Evolutionary conservation across 2,329 filamentous ascomycete species (phyloP).

Genomic region (Apiospora arundinis): DNA sequence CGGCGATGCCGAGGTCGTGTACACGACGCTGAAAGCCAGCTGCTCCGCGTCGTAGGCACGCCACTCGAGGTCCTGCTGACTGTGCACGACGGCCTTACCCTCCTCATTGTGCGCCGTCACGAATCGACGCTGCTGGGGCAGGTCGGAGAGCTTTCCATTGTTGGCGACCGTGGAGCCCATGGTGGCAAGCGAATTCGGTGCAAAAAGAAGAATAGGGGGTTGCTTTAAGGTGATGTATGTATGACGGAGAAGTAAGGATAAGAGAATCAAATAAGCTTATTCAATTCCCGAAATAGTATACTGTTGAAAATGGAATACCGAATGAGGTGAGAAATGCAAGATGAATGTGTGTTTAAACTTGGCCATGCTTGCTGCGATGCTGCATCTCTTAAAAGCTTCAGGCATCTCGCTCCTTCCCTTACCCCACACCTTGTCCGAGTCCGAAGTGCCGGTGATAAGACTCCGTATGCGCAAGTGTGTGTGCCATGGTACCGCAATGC

Average conservation of each 20-base stretch:
- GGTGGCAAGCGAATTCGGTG: not conserved
- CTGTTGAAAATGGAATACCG: not conserved
- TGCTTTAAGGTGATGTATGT: not conserved
- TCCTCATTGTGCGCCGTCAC: constrained; percentile 37
- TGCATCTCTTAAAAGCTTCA: constrained; percentile 8
- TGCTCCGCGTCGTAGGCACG: constrained; percentile 38
- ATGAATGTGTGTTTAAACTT: no score
- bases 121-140: constrained; percentile 33
- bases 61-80: constrained; percentile 37
- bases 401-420: not conserved
- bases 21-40: constrained; percentile 48
- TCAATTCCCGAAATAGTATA: not conserved
- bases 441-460: not conserved
- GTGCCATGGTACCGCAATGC: not conserved
- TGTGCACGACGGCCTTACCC: constrained; percentile 45
- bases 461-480: not conserved
- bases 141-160: constrained; percentile 22
- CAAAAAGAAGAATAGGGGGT: not conserved
- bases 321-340: not conserved
- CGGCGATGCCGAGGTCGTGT: constrained; percentile 49
- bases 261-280: not conserved
- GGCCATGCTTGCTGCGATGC: not conserved
- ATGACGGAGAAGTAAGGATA: not conserved
- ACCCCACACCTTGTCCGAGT: constrained; percentile 8
- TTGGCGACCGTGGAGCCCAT: constrained; percentile 9